phyloP scores from a whole-genome alignment of 192 early-diverging fungal genomes.

The Haplosporangium gracile region DNA sequence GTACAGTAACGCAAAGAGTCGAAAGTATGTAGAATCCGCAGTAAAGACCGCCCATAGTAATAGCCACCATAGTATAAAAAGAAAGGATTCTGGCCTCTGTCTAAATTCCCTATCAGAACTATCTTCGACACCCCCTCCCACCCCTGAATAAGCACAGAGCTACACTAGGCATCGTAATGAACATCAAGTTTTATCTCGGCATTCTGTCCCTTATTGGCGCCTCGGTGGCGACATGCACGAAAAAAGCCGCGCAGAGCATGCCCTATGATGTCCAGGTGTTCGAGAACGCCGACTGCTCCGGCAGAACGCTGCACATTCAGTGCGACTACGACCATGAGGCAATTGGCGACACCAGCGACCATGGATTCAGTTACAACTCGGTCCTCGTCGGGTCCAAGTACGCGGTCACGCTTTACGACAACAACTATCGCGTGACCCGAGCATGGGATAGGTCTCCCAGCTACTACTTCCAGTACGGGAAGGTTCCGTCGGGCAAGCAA shows the following conservation, averaged over 20 bases:
- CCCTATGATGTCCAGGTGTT: constrained; percentile 13
- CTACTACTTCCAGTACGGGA: constrained; percentile 10
- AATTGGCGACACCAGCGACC: neutral
- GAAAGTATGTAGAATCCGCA: neutral
- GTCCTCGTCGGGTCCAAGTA: constrained; percentile 12
- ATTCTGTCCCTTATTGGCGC: constrained; percentile 2
- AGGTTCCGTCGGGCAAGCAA: neutral
- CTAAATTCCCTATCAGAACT: neutral
- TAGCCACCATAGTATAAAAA: constrained; percentile 2
- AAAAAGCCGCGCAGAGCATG: neutral
- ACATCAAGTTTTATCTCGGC: constrained; percentile 18
- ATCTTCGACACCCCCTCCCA: neutral
- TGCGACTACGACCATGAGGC: constrained; percentile 14
- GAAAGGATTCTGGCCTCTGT: constrained; percentile 1
- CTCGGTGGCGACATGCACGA: neutral
- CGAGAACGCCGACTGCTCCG: constrained; percentile 7
- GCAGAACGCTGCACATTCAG: constrained; percentile 7
- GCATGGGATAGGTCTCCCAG: neutral
- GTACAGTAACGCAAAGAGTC: neutral
- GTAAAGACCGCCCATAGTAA: neutral
- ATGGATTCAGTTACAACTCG: neutral
- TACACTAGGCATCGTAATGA: constrained; percentile 6
- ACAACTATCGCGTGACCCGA: neutral
- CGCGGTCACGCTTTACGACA: constrained; percentile 10
- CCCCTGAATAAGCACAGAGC: too few relatives aligned